These are phyloP conservation scores for Trypanosoma caninum DNA, from an alignment of 208 protist species.

Conservation along the genomic window DNA sequence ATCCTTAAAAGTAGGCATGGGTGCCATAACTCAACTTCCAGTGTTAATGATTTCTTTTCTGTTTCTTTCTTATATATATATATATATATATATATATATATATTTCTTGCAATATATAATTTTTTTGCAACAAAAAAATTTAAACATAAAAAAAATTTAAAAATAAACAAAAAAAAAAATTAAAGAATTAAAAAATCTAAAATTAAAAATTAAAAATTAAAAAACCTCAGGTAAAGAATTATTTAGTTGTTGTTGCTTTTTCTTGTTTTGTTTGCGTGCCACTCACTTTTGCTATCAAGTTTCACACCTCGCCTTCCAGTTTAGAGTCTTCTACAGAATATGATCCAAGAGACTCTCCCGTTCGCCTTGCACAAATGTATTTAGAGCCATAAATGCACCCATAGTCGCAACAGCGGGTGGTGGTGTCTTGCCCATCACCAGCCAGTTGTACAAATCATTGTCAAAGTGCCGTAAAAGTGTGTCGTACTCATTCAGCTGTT, in stretches of 20 bases:
- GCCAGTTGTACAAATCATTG: constrained; percentile 83
- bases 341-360: constrained; percentile 51
- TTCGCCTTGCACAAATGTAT: constrained; percentile 58
- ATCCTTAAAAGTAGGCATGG: constrained; percentile 15
- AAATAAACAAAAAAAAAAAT: constrained; percentile 22
- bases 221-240: too few species aligned
- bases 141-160: constrained; percentile 1
- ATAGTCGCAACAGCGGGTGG: constrained; percentile 50
- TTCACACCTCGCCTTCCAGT: too few species aligned
- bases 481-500: constrained; percentile 81
- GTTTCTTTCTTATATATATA: constrained; percentile 11
- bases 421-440: constrained; percentile 61
- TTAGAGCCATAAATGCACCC: constrained; percentile 38
- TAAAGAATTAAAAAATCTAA: constrained; percentile 12
- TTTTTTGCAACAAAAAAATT: constrained; percentile 16
- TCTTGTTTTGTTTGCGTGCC: neutral
- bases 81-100: constrained; percentile 2
- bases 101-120: neutral
- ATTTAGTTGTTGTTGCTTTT: neutral
- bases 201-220: constrained; percentile 17
- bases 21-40: neutral
- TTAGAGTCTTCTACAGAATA: constrained; percentile 8
- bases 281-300: too few species aligned
- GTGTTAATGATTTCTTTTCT: too few species aligned
- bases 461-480: constrained; percentile 78